A percentile compares a stretch with the other conserved stretches of the same genome.
Evolutionary conservation across 805 yeast species (phyloP).

Genomic region (Kuraishia borneana): DNA sequence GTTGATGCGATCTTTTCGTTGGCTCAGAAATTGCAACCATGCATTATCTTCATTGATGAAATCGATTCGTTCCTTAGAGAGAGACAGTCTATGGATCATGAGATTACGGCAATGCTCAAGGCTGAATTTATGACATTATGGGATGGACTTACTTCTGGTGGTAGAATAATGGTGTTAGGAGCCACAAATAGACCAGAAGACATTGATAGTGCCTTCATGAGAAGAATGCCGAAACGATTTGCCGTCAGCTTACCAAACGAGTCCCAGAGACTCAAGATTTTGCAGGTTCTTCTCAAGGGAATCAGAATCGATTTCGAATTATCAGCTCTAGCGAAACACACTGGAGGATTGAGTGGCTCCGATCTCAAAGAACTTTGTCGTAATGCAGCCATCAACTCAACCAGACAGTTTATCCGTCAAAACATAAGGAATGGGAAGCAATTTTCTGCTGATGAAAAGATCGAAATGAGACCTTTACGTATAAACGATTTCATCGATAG

Average conservation of each 20-base stretch:
- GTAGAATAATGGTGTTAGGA: constrained; percentile 89
- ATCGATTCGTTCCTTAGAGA: constrained; percentile 89
- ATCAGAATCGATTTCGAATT: constrained; percentile 62
- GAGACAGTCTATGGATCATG: constrained; percentile 75
- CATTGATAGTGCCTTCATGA: constrained; percentile 95
- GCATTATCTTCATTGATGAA: constrained; percentile 92
- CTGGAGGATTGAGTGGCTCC: constrained; percentile 80
- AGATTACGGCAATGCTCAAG: constrained; percentile 82
- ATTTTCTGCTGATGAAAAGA: constrained; percentile 20
- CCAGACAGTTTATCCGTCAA: constrained; percentile 65
- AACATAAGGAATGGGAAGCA: constrained; percentile 36
- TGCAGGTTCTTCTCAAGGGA: constrained; percentile 59
- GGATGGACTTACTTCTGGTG: constrained; percentile 87
- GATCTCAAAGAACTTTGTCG: constrained; percentile 87
- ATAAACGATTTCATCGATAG: constrained; percentile 51
- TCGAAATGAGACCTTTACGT: constrained; percentile 49
- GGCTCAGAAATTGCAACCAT: constrained; percentile 84
- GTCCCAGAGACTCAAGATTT: constrained; percentile 70
- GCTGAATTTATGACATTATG: constrained; percentile 77
- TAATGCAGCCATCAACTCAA: constrained; percentile 85
- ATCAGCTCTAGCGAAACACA: constrained; percentile 43
- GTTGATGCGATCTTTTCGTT: constrained; percentile 88
- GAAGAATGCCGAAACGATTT: constrained; percentile 86
- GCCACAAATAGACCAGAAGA: constrained; percentile 97
- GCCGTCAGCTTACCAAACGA: constrained; percentile 82